Evolutionary conservation across 805 yeast genomes (phyloP).

Genomic region (Starmerella vaccinii): DNA sequence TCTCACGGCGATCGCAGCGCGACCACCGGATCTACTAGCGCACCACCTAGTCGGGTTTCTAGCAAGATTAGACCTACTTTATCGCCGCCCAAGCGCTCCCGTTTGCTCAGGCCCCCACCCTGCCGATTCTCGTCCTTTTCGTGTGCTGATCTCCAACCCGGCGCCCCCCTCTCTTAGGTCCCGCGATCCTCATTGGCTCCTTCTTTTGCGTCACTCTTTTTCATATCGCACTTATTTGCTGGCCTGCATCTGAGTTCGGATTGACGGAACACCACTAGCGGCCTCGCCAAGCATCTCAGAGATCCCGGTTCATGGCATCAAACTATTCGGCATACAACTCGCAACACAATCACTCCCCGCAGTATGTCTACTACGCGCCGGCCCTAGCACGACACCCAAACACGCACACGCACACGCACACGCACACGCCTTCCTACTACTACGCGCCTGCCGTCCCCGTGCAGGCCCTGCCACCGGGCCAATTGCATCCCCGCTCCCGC

Average conservation of each 20-base stretch:
- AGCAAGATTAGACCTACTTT: not conserved
- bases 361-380: slow-evolving; percentile 5
- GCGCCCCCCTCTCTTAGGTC: not conserved
- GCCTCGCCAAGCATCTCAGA: not conserved
- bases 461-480: not conserved
- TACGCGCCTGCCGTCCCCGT: not conserved
- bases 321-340: slow-evolving; percentile 13
- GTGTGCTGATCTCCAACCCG: not conserved
- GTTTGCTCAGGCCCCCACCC: too few relatives aligned
- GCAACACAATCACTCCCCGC: not conserved
- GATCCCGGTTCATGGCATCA: slow-evolving; percentile 11
- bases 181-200: not conserved
- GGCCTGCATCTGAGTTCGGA: not conserved
- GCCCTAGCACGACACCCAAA: not conserved
- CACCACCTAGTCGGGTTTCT: not conserved
- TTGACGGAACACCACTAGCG: not conserved
- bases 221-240: not conserved
- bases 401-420: too few relatives aligned
- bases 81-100: too few relatives aligned
- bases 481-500: slow-evolving; percentile 5
- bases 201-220: not conserved
- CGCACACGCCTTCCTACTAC: not conserved
- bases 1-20: slow-evolving; percentile 5
- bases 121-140: too few relatives aligned
- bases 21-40: not conserved